phyloP scores from a whole-genome alignment of 2,329 filamentous ascomycete species.

The Simplicillium sp. region DNA sequence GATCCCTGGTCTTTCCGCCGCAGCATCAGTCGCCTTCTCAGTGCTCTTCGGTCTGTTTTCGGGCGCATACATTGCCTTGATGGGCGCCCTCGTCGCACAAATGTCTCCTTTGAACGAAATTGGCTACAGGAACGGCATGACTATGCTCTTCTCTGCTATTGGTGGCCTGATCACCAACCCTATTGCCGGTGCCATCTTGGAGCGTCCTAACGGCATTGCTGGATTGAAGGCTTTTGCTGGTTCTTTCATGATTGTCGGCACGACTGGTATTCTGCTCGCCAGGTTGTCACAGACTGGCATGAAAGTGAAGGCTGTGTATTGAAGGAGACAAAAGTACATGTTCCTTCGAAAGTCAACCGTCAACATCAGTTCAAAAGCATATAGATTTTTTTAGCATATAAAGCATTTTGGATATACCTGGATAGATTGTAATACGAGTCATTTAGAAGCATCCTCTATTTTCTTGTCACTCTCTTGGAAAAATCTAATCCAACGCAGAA shows the following conservation, averaged over 20 bases:
- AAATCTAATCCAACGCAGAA: no score
- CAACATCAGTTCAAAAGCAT: no score
- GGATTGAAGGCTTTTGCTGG: conserved; percentile 11
- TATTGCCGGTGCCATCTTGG: conserved; percentile 12
- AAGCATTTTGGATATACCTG: no score
- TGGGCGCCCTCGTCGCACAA: conserved; percentile 23
- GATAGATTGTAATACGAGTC: no score
- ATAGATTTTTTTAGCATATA: no score
- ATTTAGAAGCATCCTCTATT: no score
- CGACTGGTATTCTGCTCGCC: conserved; percentile 7
- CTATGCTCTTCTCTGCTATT: conserved; percentile 8
- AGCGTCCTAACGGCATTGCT: conserved; percentile 6
- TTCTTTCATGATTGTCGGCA: conserved; percentile 9
- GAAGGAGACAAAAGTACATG: no score
- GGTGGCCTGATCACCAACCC: conserved; percentile 11
- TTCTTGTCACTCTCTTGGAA: no score
- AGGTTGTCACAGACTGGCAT: no score
- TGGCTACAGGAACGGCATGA: conserved; percentile 40
- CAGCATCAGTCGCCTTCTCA: conserved; percentile 15
- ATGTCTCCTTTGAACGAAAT: conserved; percentile 44
- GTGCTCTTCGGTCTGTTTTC: conserved; percentile 19
- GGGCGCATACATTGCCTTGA: conserved; percentile 17
- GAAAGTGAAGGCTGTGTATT: no score
- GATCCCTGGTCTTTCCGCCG: conserved; percentile 15
- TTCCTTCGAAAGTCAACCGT: no score